These are phyloP conservation scores for Hortiboletus campestris DNA, from an alignment of 768 basidiomycete genomes.

Conservation along the genomic window DNA sequence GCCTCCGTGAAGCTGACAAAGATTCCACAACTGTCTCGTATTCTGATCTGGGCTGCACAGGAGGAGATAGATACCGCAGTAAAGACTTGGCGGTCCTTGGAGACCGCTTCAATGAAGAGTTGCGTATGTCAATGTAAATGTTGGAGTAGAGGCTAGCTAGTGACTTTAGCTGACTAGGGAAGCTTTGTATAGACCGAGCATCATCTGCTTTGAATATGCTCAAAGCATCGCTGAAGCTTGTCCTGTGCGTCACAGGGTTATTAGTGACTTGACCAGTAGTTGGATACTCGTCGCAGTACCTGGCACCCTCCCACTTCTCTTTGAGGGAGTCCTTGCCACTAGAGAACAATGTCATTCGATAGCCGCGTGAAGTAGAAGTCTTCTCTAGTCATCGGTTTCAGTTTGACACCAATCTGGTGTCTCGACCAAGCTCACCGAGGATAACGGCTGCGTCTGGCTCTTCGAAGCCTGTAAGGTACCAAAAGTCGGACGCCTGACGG, in stretches of 20 bases:
- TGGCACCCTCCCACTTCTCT: slow-evolving; percentile 92
- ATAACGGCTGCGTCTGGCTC: slow-evolving; percentile 90
- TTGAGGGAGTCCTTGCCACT: slow-evolving; percentile 68
- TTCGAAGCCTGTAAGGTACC: slow-evolving; percentile 95
- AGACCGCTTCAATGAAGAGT: slow-evolving; percentile 37
- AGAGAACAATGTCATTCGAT: slow-evolving; percentile 84
- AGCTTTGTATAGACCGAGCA: slow-evolving; percentile 53
- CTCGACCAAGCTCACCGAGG: slow-evolving; percentile 51
- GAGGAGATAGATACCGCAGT: slow-evolving; percentile 46
- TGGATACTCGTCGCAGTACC: slow-evolving; percentile 33
- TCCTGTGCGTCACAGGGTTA: slow-evolving; percentile 38
- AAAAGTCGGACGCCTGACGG: slow-evolving; percentile 88
- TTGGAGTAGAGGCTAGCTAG: slow-evolving; percentile 48
- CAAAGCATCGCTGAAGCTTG: slow-evolving; percentile 62
- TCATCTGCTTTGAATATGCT: slow-evolving; percentile 77
- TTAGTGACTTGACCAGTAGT: not conserved
- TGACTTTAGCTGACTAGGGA: slow-evolving; percentile 58
- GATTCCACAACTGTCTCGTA: slow-evolving; percentile 56
- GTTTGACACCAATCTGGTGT: not conserved
- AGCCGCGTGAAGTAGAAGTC: slow-evolving; percentile 66
- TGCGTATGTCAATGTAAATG: slow-evolving; percentile 53
- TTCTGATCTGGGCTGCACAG: slow-evolving; percentile 36
- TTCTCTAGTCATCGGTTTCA: slow-evolving; percentile 51
- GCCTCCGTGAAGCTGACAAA: slow-evolving; percentile 44
- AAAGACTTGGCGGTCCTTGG: slow-evolving; percentile 50